These are phyloP conservation scores for Anacardium occidentale DNA, from an alignment of 345 rosid species.

Conservation along the genomic window DNA sequence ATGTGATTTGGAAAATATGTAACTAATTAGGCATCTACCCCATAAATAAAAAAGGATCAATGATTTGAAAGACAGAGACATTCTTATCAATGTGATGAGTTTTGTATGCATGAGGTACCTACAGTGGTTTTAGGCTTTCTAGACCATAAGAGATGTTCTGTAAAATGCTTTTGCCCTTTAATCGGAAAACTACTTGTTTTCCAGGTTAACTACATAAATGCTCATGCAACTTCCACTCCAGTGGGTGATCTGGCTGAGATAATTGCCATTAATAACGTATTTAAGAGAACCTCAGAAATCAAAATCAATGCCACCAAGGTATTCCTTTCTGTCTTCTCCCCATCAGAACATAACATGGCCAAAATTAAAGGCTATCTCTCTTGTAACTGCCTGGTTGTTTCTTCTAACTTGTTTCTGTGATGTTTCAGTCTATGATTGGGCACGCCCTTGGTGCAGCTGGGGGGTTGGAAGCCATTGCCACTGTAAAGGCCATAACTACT, in stretches of 20 bases:
- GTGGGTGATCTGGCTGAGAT: conserved; percentile 99
- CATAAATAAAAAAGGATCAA: background rate
- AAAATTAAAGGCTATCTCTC: background rate
- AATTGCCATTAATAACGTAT: conserved; percentile 92
- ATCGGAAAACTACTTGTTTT: conserved; percentile 14
- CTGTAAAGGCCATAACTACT: conserved; percentile 80
- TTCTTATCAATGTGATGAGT: background rate
- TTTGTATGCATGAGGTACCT: background rate
- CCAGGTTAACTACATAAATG: conserved; percentile 96
- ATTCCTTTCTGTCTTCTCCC: conserved; percentile 20
- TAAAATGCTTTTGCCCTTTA: conserved; percentile 1
- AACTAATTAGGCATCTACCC: background rate
- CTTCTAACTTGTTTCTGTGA: conserved; percentile 8
- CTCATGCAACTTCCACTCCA: conserved; percentile 95
- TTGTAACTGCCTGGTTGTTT: background rate
- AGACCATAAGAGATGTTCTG: background rate
- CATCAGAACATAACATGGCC: background rate
- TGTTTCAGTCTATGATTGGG: conserved; percentile 91
- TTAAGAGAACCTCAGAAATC: conserved; percentile 74
- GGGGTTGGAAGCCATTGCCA: conserved; percentile 94
- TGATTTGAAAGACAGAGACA: background rate
- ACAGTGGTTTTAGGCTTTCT: background rate
- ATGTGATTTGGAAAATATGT: background rate
- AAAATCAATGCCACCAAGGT: conserved; percentile 99
- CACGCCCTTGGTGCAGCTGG: conserved; percentile 99